phyloP scores from a whole-genome alignment of 2,329 filamentous ascomycete species.

The Apiospora malaysiana region DNA sequence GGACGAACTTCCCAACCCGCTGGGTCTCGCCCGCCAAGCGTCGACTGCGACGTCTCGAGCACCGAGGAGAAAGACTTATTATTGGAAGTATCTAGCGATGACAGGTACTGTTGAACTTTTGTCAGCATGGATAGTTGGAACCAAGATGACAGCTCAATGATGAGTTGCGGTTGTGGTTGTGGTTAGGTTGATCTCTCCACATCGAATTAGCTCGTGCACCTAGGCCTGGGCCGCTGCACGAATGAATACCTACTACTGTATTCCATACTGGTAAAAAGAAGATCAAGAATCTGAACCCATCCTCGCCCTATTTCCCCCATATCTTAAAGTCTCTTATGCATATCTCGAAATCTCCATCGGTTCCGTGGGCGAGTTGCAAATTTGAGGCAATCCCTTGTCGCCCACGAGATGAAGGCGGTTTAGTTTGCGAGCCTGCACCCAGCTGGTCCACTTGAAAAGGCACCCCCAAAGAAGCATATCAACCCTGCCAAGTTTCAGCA shows the following conservation, averaged over 20 bases:
- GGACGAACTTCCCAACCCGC: not conserved
- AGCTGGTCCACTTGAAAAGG: not conserved
- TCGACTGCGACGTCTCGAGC: conserved; percentile 3
- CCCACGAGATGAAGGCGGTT: not conserved
- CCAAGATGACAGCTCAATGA: too few species aligned
- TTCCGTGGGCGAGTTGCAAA: not conserved
- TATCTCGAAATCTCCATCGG: not conserved
- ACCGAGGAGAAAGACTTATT: not conserved
- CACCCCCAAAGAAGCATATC: not conserved
- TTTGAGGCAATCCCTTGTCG: not conserved
- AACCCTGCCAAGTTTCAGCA: not conserved
- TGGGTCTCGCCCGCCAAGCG: not conserved
- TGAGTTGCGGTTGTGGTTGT: too few species aligned
- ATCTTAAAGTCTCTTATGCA: not conserved
- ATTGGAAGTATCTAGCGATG: too few species aligned
- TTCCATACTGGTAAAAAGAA: too few species aligned
- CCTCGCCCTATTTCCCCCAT: not conserved
- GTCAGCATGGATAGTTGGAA: too few species aligned
- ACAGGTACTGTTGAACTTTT: too few species aligned
- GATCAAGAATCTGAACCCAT: too few species aligned
- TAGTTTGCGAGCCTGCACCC: not conserved
- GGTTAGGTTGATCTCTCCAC: not conserved
- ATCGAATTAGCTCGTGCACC: not conserved
- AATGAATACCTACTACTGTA: too few species aligned
- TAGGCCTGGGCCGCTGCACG: too few species aligned